phyloP scores from a whole-genome alignment of 441 rosid genomes.

The Erysimum cheiri region DNA sequence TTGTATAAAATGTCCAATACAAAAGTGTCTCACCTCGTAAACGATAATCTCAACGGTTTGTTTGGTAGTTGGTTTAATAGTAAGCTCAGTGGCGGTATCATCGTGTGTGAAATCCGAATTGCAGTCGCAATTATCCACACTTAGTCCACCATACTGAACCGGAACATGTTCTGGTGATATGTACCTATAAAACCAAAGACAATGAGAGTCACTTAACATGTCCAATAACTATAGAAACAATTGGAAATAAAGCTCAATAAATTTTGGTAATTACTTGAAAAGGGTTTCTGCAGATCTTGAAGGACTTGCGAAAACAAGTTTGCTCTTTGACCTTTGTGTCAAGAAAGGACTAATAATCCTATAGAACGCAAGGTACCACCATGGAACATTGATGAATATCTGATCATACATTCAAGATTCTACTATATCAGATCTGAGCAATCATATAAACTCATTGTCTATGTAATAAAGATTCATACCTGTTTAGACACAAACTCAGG shows the following conservation, averaged over 20 bases:
- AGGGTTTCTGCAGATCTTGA: conserved; percentile 55
- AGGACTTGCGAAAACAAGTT: conserved; percentile 58
- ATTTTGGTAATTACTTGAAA: conserved; percentile 45
- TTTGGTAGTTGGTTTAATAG: conserved; percentile 61
- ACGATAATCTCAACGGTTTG: conserved; percentile 59
- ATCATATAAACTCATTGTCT: background rate
- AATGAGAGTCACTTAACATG: conserved; percentile 1
- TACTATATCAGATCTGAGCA: conserved; percentile 13
- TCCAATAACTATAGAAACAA: background rate
- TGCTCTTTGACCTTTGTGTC: conserved; percentile 90
- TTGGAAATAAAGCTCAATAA: background rate
- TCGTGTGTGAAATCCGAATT: conserved; percentile 63
- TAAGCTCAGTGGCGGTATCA: conserved; percentile 64
- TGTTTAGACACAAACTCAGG: conserved; percentile 94
- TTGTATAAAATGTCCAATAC: background rate
- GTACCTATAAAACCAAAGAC: conserved; percentile 47
- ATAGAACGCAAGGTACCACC: conserved; percentile 95
- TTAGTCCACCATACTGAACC: conserved; percentile 80
- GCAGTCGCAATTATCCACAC: conserved; percentile 64
- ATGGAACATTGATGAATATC: conserved; percentile 96
- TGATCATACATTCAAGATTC: conserved; percentile 35
- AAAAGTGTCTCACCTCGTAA: conserved; percentile 51
- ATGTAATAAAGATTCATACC: conserved; percentile 46
- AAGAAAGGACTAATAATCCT: conserved; percentile 86
- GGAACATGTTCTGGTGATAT: conserved; percentile 78